Evolutionary conservation across 805 yeast species (phyloP), one percentile per base, ranked within the genome.

Genomic region (Suhomyces pyralidae): DNA sequence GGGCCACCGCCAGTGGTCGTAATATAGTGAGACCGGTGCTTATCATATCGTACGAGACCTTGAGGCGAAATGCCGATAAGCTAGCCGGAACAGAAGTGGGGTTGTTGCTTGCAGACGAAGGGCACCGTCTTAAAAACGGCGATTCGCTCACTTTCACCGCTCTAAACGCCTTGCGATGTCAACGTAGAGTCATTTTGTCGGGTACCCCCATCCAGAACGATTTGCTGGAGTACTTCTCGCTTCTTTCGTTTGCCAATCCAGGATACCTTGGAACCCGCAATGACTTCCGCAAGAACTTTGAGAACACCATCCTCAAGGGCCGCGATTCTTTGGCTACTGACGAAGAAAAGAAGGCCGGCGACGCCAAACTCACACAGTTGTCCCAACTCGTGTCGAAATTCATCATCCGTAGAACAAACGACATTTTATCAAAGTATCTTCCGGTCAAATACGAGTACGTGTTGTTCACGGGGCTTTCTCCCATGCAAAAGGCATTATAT

Each of bases 191-290:
- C 7, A 93, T 93, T 58, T 72, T 93, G 20, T 90, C 97, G 1
- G 99, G 99, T 38, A 93, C 99, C 0, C 99, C 99, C 0, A 92
- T 93, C 57, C 99, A 93, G 68, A 93, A 93, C 62, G 98, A 93
- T 72, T 75, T 93, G 34, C 86, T 96, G 0, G 99, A 93, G 69
- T 93, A 93, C 70, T 94, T 91, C 64, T 89, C 98, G 1, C 71
- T 93, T 48, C 74, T 94, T 55, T 89, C 85, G 61, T 93, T 93
- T 73, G 96, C 98, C 7, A 94, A 93, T 65, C 99, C 99, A 0
- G 97, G 97, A 0, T 79, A 90, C 38, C 72, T 94, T 45, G 99
- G 99, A 0, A 77, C 96, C 1, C 80, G 96, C 58, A 70, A 68
- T 24, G 96, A 93, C 53, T 94, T 94, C 67, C 78, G 96, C 53